Evolutionary conservation across 2,329 filamentous ascomycete genomes (phyloP).

Genomic region (Didymellaceae sp.): DNA sequence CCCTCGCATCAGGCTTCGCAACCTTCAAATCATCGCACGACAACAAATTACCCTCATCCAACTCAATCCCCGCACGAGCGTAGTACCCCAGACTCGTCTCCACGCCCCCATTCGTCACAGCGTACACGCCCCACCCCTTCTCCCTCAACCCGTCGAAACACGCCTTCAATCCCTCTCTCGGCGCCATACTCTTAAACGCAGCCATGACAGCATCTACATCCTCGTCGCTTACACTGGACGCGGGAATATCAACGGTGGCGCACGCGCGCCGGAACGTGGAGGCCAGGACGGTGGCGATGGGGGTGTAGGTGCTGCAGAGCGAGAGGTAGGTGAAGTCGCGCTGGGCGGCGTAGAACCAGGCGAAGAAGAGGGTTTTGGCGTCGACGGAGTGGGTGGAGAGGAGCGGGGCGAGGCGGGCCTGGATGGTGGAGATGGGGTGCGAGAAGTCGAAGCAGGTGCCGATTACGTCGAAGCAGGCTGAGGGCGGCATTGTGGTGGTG

Average conservation of each 20-base stretch:
- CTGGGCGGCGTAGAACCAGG: conserved; percentile 38
- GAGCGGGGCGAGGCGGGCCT: conserved; percentile 21
- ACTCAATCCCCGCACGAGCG: conserved; percentile 23
- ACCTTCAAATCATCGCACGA: conserved; percentile 29
- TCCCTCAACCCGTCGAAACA: conserved; percentile 31
- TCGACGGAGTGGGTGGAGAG: conserved; percentile 22
- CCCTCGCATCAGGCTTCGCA: conserved; percentile 31
- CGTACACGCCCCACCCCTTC: conserved; percentile 30
- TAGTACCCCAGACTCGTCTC: conserved; percentile 29
- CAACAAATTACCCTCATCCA: conserved; percentile 28
- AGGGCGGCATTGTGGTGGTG: conserved; percentile 22
- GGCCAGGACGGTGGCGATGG: conserved; percentile 30
- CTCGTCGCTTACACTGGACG: conserved; percentile 24
- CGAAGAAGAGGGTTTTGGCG: conserved; percentile 34
- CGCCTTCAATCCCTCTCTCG: conserved; percentile 27
- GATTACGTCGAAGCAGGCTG: conserved; percentile 36
- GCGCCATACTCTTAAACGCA: conserved; percentile 31
- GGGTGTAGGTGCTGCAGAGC: conserved; percentile 25
- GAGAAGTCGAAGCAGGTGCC: conserved; percentile 34
- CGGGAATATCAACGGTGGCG: conserved; percentile 25
- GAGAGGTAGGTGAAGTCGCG: conserved; percentile 37
- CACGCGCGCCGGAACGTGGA: conserved; percentile 32
- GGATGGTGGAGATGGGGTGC: conserved; percentile 27
- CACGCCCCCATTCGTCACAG: conserved; percentile 31
- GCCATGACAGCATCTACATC: conserved; percentile 28